Percentiles rank a stretch among this genome's conserved stretches.
Evolutionary conservation across 148 eudicot species (phyloP).

Genomic region (Dysphania ambrosioides): DNA sequence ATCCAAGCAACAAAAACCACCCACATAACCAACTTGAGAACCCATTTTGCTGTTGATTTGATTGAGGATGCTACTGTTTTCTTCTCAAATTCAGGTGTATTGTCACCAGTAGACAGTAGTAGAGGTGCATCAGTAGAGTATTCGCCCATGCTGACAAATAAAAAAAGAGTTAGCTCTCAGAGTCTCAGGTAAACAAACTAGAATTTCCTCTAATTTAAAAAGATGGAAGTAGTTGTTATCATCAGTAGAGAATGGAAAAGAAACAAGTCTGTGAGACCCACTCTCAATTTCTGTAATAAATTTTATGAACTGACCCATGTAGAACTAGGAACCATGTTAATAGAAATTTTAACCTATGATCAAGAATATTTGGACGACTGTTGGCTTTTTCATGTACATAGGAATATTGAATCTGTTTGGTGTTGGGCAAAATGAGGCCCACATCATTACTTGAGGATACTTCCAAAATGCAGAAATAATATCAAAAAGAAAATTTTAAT

Average conservation of each 20-base stretch:
- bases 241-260: not conserved
- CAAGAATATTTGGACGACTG: not conserved
- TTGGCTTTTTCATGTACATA: not conserved
- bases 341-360: no score
- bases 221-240: not conserved
- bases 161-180: no score
- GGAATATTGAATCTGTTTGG: not conserved
- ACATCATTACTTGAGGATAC: no score
- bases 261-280: slow-evolving; percentile 17
- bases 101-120: no score
- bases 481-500: no score
- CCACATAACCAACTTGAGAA: slow-evolving; percentile 64
- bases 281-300: not conserved
- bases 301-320: not conserved
- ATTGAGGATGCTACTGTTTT: slow-evolving; percentile 26
- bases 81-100: slow-evolving; percentile 16
- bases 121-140: slow-evolving; percentile 37
- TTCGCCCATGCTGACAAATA: slow-evolving; percentile 42
- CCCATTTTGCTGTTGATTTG: slow-evolving; percentile 44
- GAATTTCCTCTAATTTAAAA: not conserved
- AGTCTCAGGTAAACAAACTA: not conserved
- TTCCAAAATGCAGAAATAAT: no score
- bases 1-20: slow-evolving; percentile 55
- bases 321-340: slow-evolving; percentile 19
- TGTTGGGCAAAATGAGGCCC: not conserved